Evolutionary conservation across 352 stramenopile genomes (phyloP).

Genomic region (Phytophthora boehmeriae): DNA sequence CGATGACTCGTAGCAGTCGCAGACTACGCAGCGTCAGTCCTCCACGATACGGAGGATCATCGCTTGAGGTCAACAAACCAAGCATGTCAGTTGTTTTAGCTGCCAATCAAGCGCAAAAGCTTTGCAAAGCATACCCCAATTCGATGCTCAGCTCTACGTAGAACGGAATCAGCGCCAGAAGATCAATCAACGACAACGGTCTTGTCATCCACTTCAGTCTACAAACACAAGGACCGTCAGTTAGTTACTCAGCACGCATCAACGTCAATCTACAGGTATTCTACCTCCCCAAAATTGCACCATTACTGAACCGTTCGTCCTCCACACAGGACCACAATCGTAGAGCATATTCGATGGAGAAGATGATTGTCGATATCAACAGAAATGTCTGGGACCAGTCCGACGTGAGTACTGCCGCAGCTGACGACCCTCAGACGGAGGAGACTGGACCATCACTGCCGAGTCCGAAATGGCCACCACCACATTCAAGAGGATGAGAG

Average conservation of each 20-base stretch:
- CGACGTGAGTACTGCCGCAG: constrained; percentile 19
- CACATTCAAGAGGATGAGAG: constrained; percentile 67
- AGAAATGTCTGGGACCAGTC: constrained; percentile 58
- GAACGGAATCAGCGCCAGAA: constrained; percentile 59
- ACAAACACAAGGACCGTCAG: neutral
- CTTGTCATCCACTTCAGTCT: constrained; percentile 65
- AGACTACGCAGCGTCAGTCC: constrained; percentile 58
- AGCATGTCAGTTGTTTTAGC: neutral
- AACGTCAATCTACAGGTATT: neutral
- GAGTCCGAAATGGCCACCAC: constrained; percentile 60
- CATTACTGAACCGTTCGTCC: constrained; percentile 49
- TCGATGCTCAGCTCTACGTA: constrained; percentile 65
- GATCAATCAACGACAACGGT: constrained; percentile 64
- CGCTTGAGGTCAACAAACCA: constrained; percentile 8
- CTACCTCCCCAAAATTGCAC: constrained; percentile 45
- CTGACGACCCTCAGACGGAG: constrained; percentile 1
- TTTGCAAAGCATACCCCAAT: constrained; percentile 35
- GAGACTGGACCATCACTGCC: constrained; percentile 24
- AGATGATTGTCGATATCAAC: constrained; percentile 59
- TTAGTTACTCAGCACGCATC: too few species aligned
- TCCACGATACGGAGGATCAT: constrained; percentile 34
- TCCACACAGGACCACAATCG: constrained; percentile 70
- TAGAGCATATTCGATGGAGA: constrained; percentile 64
- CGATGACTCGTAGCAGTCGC: constrained; percentile 62
- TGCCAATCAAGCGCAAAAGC: neutral